Percentiles rank a stretch among this genome's conserved stretches.
phyloP scores from a whole-genome alignment of 75 land plant genomes.

The Larix kaempferi region DNA sequence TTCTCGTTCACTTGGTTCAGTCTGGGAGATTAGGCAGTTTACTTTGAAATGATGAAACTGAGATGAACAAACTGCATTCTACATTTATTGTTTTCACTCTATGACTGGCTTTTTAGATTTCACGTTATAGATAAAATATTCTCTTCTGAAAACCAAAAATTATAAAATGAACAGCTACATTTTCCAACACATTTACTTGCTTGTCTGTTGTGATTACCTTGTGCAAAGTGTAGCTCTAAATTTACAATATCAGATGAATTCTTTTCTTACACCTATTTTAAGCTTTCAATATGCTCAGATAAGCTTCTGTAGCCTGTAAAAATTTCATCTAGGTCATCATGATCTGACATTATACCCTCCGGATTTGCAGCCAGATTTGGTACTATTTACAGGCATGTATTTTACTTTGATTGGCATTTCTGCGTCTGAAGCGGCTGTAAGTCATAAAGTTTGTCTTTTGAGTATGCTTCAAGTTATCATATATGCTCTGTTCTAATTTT shows the following conservation, averaged over 20 bases:
- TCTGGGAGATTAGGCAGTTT: too few relatives aligned
- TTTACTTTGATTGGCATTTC: not conserved
- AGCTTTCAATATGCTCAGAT: not conserved
- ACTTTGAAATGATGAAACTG: too few relatives aligned
- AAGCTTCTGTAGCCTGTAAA: not conserved
- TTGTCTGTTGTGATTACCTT: not conserved
- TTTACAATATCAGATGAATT: not conserved
- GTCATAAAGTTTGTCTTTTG: not conserved
- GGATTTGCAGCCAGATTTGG: slow-evolving; percentile 77
- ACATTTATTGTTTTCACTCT: not conserved
- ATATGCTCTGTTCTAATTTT: not conserved
- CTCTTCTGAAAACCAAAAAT: not conserved
- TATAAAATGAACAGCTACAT: slow-evolving; percentile 3
- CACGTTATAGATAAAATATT: not conserved
- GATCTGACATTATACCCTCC: slow-evolving; percentile 7
- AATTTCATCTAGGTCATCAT: not conserved
- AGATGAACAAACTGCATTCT: not conserved
- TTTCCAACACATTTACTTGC: not conserved
- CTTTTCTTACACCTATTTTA: not conserved
- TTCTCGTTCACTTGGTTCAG: too few relatives aligned
- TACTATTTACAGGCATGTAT: slow-evolving; percentile 80
- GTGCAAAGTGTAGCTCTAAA: not conserved
- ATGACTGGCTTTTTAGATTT: not conserved
- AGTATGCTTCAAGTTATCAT: slow-evolving; percentile 7
- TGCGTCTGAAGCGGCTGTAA: slow-evolving; percentile 7